Conservation (phyloP, 1,284 basidiomycete genomes). For the Tetrapyrgos nigripes region DNA sequence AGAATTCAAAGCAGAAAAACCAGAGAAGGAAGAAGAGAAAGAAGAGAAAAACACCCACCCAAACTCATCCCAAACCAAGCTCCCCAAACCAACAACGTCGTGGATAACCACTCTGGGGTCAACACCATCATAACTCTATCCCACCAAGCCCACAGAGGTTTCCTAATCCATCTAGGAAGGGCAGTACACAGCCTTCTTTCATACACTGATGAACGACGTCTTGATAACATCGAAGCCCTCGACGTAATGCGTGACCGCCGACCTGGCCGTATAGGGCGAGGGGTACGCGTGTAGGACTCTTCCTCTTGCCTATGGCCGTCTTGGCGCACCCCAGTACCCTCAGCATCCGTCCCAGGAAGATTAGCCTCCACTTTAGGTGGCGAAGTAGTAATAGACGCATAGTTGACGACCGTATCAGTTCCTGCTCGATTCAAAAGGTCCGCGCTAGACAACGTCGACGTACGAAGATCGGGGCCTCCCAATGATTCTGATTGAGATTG, state of each 20-base stretch:
- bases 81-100: slow-evolving; percentile 86
- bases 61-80: slow-evolving; percentile 85
- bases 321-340: too few species aligned
- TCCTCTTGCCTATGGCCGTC: neutral
- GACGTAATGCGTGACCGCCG: slow-evolving; percentile 19
- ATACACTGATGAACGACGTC: slow-evolving; percentile 41
- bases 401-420: neutral
- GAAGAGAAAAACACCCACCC: slow-evolving; percentile 52
- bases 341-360: neutral
- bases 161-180: slow-evolving; percentile 53
- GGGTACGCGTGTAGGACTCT: neutral
- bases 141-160: slow-evolving; percentile 70
- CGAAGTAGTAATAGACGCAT: neutral
- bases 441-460: slow-evolving; percentile 4
- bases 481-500: neutral
- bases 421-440: neutral
- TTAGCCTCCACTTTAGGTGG: neutral
- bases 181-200: slow-evolving; percentile 47
- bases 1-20: too few species aligned
- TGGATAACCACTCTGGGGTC: slow-evolving; percentile 81
- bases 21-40: neutral
- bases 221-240: slow-evolving; percentile 19
- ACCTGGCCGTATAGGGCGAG: slow-evolving; percentile 7
- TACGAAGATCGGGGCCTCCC: neutral
- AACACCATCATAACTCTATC: slow-evolving; percentile 81